phyloP scores from a whole-genome alignment of 768 basidiomycete genomes.

The Russula brevipes region DNA sequence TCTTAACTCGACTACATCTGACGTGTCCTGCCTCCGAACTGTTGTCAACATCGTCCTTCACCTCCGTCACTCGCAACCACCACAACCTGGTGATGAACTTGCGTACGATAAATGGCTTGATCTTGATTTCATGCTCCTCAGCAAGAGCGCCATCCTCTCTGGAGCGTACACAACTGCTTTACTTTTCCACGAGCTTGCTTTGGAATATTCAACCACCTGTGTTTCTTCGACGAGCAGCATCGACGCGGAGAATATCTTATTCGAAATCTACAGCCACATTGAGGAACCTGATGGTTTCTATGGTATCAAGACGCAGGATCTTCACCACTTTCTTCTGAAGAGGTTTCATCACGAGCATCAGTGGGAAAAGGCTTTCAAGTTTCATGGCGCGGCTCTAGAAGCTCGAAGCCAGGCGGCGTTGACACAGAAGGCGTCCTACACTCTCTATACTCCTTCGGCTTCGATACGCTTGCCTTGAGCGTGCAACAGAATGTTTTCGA shows the following conservation, averaged over 20 bases:
- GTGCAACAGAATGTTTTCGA: slow-evolving; percentile 47
- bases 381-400: slow-evolving; percentile 83
- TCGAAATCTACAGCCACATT: slow-evolving; percentile 90
- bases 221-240: slow-evolving; percentile 31
- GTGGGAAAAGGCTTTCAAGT: slow-evolving; percentile 86
- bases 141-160: slow-evolving; percentile 65
- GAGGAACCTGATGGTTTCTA: slow-evolving; percentile 99
- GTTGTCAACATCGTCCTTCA: slow-evolving; percentile 77
- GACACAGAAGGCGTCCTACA: slow-evolving; percentile 64
- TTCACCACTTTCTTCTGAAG: slow-evolving; percentile 73
- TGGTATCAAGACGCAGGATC: slow-evolving; percentile 75
- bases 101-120: slow-evolving; percentile 77
- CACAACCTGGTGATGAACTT: slow-evolving; percentile 35
- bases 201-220: slow-evolving; percentile 39
- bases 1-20: slow-evolving; percentile 39
- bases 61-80: slow-evolving; percentile 61
- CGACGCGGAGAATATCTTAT: slow-evolving; percentile 64
- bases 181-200: slow-evolving; percentile 79
- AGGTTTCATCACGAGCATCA: slow-evolving; percentile 90
- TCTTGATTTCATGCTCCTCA: slow-evolving; percentile 67
- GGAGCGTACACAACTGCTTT: slow-evolving; percentile 87
- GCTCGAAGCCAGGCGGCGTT: slow-evolving; percentile 39
- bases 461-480: slow-evolving; percentile 78
- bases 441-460: slow-evolving; percentile 85
- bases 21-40: slow-evolving; percentile 43